Conservation (phyloP, 331 rosid species). For the Erythrophleum ivorense region DNA sequence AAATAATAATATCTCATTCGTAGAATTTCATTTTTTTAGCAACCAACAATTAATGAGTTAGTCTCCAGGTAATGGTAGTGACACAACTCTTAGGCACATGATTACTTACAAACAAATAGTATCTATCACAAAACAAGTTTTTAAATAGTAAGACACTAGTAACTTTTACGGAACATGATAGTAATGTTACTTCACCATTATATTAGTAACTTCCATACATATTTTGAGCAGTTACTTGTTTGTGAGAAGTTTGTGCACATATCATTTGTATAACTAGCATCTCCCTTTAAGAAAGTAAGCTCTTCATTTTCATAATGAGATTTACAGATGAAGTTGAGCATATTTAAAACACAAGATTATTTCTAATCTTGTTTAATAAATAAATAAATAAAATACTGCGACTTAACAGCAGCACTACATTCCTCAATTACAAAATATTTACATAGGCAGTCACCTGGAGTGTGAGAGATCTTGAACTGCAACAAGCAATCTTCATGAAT, state of each 20-base stretch:
- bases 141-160: neutral
- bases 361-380: too few relatives aligned
- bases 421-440: conserved; percentile 18
- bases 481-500: conserved; percentile 76
- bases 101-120: conserved; percentile 17
- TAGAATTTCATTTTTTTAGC: conserved; percentile 12
- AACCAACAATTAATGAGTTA: conserved; percentile 25
- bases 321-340: too few relatives aligned
- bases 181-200: conserved; percentile 13
- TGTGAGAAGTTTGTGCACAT: neutral
- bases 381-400: neutral
- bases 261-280: neutral
- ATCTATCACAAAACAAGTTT: neutral
- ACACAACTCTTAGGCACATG: conserved; percentile 1
- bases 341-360: neutral
- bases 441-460: conserved; percentile 62
- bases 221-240: neutral
- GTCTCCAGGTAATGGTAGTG: neutral
- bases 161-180: conserved; percentile 14
- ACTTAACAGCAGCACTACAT: conserved; percentile 8
- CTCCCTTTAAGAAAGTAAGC: too few relatives aligned
- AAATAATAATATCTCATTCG: conserved; percentile 9
- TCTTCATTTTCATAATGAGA: too few relatives aligned
- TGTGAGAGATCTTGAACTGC: conserved; percentile 79
- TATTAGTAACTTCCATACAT: neutral